These are phyloP conservation scores for Pestalotiopsis sp. DNA, from an alignment of 2,329 filamentous ascomycete genomes.

Conservation along the genomic window DNA sequence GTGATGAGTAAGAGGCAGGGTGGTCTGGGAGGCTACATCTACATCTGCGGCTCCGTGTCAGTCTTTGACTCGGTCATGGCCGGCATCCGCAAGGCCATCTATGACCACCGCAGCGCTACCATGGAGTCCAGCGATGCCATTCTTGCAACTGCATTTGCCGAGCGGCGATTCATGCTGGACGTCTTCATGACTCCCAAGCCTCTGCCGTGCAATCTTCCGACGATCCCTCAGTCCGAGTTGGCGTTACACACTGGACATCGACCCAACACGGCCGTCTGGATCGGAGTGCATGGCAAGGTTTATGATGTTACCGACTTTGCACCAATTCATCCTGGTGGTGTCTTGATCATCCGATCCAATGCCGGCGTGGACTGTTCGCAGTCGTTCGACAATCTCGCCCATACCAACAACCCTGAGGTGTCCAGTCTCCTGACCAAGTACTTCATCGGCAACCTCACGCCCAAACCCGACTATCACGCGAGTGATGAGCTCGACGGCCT, in stretches of 20 bases:
- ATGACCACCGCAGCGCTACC: constrained; percentile 51
- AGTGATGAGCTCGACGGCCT: constrained; percentile 43
- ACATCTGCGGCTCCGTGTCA: constrained; percentile 50
- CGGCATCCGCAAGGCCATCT: constrained; percentile 57
- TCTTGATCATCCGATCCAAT: constrained; percentile 55
- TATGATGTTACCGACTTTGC: constrained; percentile 57
- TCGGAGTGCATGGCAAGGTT: constrained; percentile 52
- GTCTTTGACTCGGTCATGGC: constrained; percentile 57
- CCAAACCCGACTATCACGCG: constrained; percentile 48
- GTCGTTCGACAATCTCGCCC: constrained; percentile 55
- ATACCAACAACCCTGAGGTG: constrained; percentile 57
- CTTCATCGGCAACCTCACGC: constrained; percentile 52
- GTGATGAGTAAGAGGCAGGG: constrained; percentile 60
- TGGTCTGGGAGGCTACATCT: constrained; percentile 49
- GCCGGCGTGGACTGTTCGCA: constrained; percentile 55
- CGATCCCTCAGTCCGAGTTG: constrained; percentile 50
- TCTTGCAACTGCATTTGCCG: constrained; percentile 54
- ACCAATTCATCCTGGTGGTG: constrained; percentile 55
- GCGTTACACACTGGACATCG: constrained; percentile 53
- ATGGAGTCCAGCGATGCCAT: constrained; percentile 53
- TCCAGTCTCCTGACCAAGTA: constrained; percentile 55
- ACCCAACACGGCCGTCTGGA: constrained; percentile 48
- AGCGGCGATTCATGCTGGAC: constrained; percentile 57
- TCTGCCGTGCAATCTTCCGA: constrained; percentile 50
- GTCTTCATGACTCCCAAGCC: constrained; percentile 59